Percentiles rank a stretch among this genome's conserved stretches.
Evolutionary conservation across 495 filamentous ascomycete species (phyloP).

Genomic region (Rhypophila decipiens): DNA sequence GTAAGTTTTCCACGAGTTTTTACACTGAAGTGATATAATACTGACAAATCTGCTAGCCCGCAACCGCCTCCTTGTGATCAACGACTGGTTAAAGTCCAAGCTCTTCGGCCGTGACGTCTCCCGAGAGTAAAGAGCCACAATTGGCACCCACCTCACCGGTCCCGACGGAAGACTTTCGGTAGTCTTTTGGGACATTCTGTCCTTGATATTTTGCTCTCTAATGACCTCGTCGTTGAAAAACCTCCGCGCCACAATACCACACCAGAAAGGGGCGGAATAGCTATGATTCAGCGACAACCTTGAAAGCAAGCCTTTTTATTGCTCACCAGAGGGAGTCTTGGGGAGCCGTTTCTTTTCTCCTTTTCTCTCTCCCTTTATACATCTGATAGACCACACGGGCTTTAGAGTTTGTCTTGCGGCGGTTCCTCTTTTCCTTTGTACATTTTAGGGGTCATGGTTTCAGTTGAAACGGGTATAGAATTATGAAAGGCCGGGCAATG

Average conservation of each 20-base stretch:
- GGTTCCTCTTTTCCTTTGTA: too few species aligned
- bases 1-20: slow-evolving; percentile 55
- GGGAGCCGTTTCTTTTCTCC: neutral
- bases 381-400: neutral
- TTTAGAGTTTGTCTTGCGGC: too few species aligned
- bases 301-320: too few species aligned
- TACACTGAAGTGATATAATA: too few species aligned
- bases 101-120: slow-evolving; percentile 94
- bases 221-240: neutral
- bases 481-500: too few species aligned
- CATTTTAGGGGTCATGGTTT: too few species aligned
- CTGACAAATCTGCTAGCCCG: slow-evolving; percentile 47
- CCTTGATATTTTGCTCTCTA: neutral
- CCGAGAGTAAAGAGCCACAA: slow-evolving; percentile 57
- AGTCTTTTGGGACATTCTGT: slow-evolving; percentile 1
- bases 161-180: slow-evolving; percentile 1
- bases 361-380: neutral
- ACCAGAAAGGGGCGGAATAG: too few species aligned
- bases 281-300: too few species aligned
- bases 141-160: too few species aligned
- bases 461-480: too few species aligned
- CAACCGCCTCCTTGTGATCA: slow-evolving; percentile 83
- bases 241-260: neutral
- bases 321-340: too few species aligned
- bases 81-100: slow-evolving; percentile 96